Conservation (phyloP, 805 yeast genomes). For the Myxozyma melibiosi region DNA sequence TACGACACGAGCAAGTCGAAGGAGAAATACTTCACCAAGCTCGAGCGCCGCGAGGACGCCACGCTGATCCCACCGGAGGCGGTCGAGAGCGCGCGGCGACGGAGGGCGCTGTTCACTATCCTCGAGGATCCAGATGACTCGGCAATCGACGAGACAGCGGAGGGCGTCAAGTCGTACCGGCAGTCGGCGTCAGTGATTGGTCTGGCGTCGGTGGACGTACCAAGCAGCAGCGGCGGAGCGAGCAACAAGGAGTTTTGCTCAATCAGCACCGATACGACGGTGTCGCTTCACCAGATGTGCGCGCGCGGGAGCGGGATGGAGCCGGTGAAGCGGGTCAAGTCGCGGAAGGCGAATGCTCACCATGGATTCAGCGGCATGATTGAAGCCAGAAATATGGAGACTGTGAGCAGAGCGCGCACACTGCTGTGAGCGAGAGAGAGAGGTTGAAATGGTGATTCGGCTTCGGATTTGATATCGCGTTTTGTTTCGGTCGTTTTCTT, state of each 20-base stretch:
- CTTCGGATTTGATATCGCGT: neutral
- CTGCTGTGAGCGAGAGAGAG: conserved; percentile 8
- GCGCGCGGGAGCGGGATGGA: conserved; percentile 1
- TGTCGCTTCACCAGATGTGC: conserved; percentile 23
- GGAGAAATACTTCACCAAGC: conserved; percentile 21
- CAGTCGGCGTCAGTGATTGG: conserved; percentile 19
- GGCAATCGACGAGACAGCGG: conserved; percentile 2
- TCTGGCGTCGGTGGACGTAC: conserved; percentile 14
- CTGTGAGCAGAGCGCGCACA: neutral
- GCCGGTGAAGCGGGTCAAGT: conserved; percentile 4
- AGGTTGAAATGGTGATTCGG: too few relatives aligned
- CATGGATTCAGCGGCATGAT: conserved; percentile 14
- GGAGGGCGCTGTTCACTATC: conserved; percentile 25
- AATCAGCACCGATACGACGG: conserved; percentile 18
- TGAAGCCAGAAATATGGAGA: conserved; percentile 10
- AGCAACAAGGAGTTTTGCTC: conserved; percentile 23
- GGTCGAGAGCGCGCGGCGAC: conserved; percentile 12
- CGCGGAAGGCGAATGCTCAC: neutral
- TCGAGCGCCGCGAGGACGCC: conserved; percentile 17
- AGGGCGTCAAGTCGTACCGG: conserved; percentile 23
- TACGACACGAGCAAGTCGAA: conserved; percentile 24
- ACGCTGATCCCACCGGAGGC: conserved; percentile 15
- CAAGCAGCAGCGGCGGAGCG: neutral
- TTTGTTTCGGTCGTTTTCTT: neutral
- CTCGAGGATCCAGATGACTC: conserved; percentile 25